These are phyloP conservation scores for Phytophthora idaei DNA, from an alignment of 352 stramenopile species.

Conservation along the genomic window DNA sequence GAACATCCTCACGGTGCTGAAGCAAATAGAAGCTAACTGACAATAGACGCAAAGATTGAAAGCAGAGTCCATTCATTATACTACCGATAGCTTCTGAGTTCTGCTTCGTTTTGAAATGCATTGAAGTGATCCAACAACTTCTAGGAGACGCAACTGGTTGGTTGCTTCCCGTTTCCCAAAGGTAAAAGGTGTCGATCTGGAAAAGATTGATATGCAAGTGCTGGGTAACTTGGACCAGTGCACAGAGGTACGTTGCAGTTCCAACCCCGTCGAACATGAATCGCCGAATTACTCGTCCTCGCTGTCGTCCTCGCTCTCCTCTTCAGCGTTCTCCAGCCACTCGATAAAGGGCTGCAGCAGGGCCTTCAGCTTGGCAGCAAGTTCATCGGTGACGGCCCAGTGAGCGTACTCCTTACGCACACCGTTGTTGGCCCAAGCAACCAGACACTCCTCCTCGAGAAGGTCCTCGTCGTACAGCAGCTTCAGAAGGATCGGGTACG, in stretches of 20 bases:
- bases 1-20: constrained; percentile 3
- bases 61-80: constrained; percentile 27
- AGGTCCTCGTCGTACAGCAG: constrained; percentile 97
- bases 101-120: constrained; percentile 8
- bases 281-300: constrained; percentile 52
- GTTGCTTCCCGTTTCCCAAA: not conserved
- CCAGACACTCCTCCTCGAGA: constrained; percentile 95
- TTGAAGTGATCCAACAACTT: not conserved
- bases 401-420: constrained; percentile 84
- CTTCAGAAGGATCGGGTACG: constrained; percentile 96
- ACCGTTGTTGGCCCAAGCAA: constrained; percentile 89
- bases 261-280: constrained; percentile 11
- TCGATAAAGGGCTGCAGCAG: constrained; percentile 95
- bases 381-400: constrained; percentile 90
- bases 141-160: not conserved
- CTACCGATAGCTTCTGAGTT: not conserved
- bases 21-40: constrained; percentile 7
- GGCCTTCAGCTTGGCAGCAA: constrained; percentile 81
- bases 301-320: constrained; percentile 86
- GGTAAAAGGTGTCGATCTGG: not conserved
- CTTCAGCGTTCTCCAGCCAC: constrained; percentile 97
- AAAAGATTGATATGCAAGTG: constrained; percentile 25
- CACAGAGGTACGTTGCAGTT: not conserved
- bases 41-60: constrained; percentile 3
- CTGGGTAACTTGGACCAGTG: not conserved